Conservation (phyloP, 768 basidiomycete species). For the Roridomyces roridus region DNA sequence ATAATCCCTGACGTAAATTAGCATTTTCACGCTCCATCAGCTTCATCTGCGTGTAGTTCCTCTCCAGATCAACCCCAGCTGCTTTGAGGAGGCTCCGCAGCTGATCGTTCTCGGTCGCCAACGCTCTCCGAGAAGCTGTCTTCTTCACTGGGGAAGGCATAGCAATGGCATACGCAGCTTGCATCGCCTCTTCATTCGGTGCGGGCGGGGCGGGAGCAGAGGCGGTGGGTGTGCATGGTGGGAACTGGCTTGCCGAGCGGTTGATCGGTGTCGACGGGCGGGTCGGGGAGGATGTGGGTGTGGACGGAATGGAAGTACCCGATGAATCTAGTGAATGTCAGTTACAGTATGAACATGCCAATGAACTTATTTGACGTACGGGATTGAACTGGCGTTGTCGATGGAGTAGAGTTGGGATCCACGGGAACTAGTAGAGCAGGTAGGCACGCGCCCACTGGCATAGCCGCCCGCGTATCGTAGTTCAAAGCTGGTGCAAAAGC, state of each 20-base stretch:
- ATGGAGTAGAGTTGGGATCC: neutral
- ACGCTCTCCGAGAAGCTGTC: neutral
- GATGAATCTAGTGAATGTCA: too few species aligned
- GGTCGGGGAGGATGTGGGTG: neutral
- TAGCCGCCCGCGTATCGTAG: neutral
- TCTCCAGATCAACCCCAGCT: neutral
- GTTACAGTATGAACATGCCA: too few species aligned
- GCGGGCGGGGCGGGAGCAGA: too few species aligned
- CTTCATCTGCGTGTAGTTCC: neutral
- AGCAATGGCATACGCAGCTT: neutral
- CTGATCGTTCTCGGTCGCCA: slow-evolving; percentile 7
- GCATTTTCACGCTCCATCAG: neutral
- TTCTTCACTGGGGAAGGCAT: neutral
- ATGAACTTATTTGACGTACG: too few species aligned
- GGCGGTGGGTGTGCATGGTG: neutral
- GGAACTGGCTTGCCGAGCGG: neutral
- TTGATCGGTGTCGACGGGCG: neutral
- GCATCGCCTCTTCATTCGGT: neutral
- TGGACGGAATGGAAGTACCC: too few species aligned
- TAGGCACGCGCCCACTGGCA: neutral
- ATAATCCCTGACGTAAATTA: neutral
- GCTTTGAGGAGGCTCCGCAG: neutral
- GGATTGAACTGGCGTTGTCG: neutral
- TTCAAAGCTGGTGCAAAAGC: slow-evolving; percentile 3
- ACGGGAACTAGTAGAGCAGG: neutral